Evolutionary conservation across 2,329 filamentous ascomycete species (phyloP), one percentile per base, ranked within the genome.

Genomic region (Sporothrix luriei): DNA sequence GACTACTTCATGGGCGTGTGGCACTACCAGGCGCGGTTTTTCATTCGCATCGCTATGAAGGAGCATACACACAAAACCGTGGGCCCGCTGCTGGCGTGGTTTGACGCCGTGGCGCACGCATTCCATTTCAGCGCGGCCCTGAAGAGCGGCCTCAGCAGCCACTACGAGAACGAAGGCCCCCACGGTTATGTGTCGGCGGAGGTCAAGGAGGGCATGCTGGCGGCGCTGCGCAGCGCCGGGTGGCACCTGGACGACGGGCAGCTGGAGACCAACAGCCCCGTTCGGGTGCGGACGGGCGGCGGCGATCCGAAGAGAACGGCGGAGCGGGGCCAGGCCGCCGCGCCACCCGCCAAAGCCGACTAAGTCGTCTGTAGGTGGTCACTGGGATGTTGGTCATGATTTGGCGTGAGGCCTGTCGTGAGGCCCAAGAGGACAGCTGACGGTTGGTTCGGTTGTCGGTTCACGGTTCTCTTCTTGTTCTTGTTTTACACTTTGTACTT

Each of bases 161-260:
- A 79, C 61, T 78, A 78, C 66, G 78, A 79, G 73, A 78, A 77
- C 71, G 78, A 78, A 72, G 76, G 77, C 48, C 76, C 76, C n/a
- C 74, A 78, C 62, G 78, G 79, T 11, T 78, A 82, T 62, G 86
- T 90, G 76, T 79, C 77, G 76, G 71, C 74, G 7, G 78, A 79
- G 61, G 76, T 78, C 69, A 80, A 79, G 73, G 67, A 73, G 38
- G 72, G 72, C 1, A 72, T 79, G 10, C 75, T 79, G 61, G 79
- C 72, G 74, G 78, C 75, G 77, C 82, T 81, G 70, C 80, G 67
- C 71, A 78, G 71, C 73, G 78, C 71, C 71, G 90, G 90, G 0
- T 94, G 91, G 91, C 86, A 93, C 78, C 74, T 91, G 61, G 80
- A 87, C 69, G 83, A 82, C 66, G 83, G 83, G 51, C 89, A 87